Evolutionary conservation across 2,329 filamentous ascomycete species (phyloP).

Genomic region (Taxawa tesnikishii): DNA sequence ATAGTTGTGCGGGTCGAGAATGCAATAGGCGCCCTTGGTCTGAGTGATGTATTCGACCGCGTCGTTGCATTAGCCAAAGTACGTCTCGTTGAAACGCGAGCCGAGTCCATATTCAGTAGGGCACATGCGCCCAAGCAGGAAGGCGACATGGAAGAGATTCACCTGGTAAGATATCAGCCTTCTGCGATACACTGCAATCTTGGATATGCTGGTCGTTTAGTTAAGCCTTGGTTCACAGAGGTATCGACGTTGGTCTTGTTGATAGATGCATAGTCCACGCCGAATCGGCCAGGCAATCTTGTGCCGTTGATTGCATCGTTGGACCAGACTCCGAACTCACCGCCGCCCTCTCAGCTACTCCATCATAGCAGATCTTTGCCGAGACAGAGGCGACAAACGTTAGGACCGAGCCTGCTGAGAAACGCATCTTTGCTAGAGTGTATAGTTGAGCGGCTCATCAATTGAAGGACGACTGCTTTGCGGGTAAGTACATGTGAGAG

Average conservation of each 20-base stretch:
- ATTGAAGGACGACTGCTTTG: too few relatives aligned
- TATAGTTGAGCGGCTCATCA: too few relatives aligned
- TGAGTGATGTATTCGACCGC: conserved; percentile 40
- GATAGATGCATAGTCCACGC: conserved; percentile 40
- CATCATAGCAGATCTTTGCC: neutral
- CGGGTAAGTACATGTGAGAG: too few relatives aligned
- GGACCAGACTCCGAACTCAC: conserved; percentile 1
- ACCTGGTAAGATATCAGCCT: conserved; percentile 11
- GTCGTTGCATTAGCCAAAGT: conserved; percentile 32
- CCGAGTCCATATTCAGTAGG: conserved; percentile 35
- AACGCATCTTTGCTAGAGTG: too few relatives aligned
- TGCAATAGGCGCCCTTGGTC: conserved; percentile 29
- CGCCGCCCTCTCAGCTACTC: neutral
- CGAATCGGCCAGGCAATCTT: conserved; percentile 38
- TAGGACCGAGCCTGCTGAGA: too few relatives aligned
- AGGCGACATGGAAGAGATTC: conserved; percentile 38
- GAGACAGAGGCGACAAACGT: neutral
- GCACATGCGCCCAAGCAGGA: conserved; percentile 40
- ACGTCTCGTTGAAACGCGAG: conserved; percentile 37
- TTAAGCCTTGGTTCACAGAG: conserved; percentile 26
- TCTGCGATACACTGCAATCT: neutral
- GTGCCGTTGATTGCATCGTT: conserved; percentile 3
- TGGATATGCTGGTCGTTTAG: too few relatives aligned
- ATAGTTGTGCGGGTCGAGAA: conserved; percentile 42
- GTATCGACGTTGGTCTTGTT: conserved; percentile 31